Percentiles rank a stretch among this genome's conserved stretches.
phyloP scores from a whole-genome alignment of 768 basidiomycete genomes.

The Lyophyllum atratum region DNA sequence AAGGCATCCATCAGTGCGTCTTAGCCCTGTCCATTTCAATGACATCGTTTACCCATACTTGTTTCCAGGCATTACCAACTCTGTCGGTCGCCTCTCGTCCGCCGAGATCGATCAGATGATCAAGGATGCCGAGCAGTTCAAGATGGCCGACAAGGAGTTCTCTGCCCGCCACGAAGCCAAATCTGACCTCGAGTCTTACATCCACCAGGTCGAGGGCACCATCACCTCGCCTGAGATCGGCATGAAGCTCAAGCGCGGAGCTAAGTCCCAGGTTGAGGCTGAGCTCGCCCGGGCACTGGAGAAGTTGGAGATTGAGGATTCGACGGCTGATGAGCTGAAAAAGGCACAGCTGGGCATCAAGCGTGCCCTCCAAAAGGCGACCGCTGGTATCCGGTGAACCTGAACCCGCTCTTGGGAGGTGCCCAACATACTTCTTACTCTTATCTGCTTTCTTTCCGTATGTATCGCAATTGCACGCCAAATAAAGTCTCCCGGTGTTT shows the following conservation, averaged over 20 bases:
- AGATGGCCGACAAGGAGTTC: constrained; percentile 97
- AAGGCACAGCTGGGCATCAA: constrained; percentile 96
- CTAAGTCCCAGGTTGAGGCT: constrained; percentile 91
- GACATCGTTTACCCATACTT: constrained; percentile 10
- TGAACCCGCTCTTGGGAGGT: constrained; percentile 9
- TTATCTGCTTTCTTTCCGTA: constrained; percentile 23
- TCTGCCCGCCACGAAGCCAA: constrained; percentile 97
- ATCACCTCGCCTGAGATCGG: constrained; percentile 96
- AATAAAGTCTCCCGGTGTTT: constrained; percentile 14
- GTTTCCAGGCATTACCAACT: constrained; percentile 88
- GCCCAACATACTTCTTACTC: constrained; percentile 19
- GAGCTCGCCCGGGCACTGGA: constrained; percentile 98
- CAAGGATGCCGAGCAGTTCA: constrained; percentile 98
- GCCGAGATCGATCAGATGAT: constrained; percentile 99
- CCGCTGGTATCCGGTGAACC: constrained; percentile 80
- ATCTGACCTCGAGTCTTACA: constrained; percentile 96
- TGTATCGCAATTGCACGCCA: constrained; percentile 13
- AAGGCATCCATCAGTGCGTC: constrained; percentile 94
- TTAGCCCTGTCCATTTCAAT: neutral
- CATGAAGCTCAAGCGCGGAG: constrained; percentile 98
- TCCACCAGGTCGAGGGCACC: constrained; percentile 95
- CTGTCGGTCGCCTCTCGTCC: constrained; percentile 95
- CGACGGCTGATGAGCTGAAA: constrained; percentile 90
- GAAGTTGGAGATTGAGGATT: constrained; percentile 97
- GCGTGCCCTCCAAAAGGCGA: constrained; percentile 97